Base-by-base conservation (phyloP, 257 asterid species). In the Thymus mandschuricus region DNA sequence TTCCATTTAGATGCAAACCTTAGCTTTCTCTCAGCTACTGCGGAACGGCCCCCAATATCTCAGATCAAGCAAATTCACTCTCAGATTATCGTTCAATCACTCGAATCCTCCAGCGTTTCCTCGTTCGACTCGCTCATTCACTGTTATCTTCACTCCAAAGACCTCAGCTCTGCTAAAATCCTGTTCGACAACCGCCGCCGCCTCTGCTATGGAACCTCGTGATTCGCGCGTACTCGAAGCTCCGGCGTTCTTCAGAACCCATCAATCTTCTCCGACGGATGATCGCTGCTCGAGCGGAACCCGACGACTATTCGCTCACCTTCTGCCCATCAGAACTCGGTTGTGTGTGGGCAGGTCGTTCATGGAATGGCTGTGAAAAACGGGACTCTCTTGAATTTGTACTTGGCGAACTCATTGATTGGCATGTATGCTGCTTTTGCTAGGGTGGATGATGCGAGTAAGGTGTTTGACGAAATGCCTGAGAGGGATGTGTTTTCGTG, bases 41-140 rank as follows among this genome's bases (percentile, higher is more conserved):
- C 76, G 41, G 69, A 81, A 67, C 88, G 96, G 21, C 93, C 96
- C 30, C 78, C 78, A 2, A 61, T 81, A 51, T 69, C 88, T 38
- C 88, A 72, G 34, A 69, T 83, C 33, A 73, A 83, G 56, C 96
- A 89, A 76, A 90, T 92, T 45, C 97, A 92, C 81, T 91, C 91
- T 30, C 89, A 62, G 68, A 84, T 92, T 64, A 70, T 92, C 79
- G 57, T 74, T 0, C 77, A 48, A 6, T 58, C 85, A 0, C 75
- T 74, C 69, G 48, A 73, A 29, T 71, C 83, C n/a, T 66, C 81
- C 2, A 68, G 74, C 55, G 45, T 73, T 50, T 78, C 80, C 27
- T 54, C 87, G 21, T 70, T 71, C 2, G 81, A 85, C 68, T 86
- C 95, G 48, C 91, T 92, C 51, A 86, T 88, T 80, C 97, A 82